These are phyloP conservation scores for Starmera caribaea DNA, from an alignment of 805 yeast genomes.

Conservation along the genomic window DNA sequence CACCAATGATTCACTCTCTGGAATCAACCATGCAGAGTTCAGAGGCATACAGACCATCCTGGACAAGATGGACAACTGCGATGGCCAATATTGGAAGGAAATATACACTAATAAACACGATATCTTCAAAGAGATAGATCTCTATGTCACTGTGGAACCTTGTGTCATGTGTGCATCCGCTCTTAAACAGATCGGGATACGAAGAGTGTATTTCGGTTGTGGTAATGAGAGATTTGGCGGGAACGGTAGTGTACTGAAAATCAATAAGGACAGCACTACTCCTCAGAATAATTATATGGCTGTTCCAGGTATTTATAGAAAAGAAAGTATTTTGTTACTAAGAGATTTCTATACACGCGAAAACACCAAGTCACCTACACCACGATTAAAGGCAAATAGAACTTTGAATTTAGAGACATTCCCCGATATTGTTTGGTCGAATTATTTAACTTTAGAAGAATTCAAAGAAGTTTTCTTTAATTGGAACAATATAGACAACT, in stretches of 20 bases:
- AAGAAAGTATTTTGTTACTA: conserved; percentile 74
- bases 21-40: conserved; percentile 90
- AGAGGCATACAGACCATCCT: conserved; percentile 57
- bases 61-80: conserved; percentile 11
- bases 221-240: conserved; percentile 96
- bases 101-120: conserved; percentile 10
- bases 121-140: conserved; percentile 45
- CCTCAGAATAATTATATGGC: conserved; percentile 32
- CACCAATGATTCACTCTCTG: conserved; percentile 77
- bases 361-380: conserved; percentile 77
- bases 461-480: conserved; percentile 37
- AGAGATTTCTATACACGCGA: conserved; percentile 80
- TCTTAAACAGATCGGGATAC: conserved; percentile 67
- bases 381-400: conserved; percentile 64
- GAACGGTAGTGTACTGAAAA: conserved; percentile 73
- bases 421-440: conserved; percentile 48
- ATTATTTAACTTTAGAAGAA: conserved; percentile 40
- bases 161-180: conserved; percentile 98
- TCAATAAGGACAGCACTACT: conserved; percentile 36
- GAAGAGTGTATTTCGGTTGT: conserved; percentile 78
- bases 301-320: conserved; percentile 69
- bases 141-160: conserved; percentile 95
- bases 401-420: conserved; percentile 45
- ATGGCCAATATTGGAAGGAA: conserved; percentile 11
- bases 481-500: conserved; percentile 2